Percentiles rank a stretch among this genome's conserved stretches.
Evolutionary conservation across 306 rosid species (phyloP).

Genomic region (Quercus robur): DNA sequence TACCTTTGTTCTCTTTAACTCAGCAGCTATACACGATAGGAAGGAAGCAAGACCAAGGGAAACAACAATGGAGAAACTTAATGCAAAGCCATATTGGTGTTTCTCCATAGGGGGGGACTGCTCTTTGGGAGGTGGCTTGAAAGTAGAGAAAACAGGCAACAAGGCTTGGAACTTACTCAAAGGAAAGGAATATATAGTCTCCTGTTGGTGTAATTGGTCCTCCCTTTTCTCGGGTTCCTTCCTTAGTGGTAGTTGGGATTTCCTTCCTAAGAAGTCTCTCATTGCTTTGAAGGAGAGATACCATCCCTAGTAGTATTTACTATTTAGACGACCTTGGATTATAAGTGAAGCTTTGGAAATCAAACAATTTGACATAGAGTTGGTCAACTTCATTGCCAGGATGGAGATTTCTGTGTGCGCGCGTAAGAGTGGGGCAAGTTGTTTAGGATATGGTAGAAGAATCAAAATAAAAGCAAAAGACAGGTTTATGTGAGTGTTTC

Average conservation of each 20-base stretch:
- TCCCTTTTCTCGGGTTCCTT: constrained; percentile 21
- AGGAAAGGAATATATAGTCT: constrained; percentile 28
- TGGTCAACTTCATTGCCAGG: constrained; percentile 34
- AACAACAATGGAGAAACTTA: constrained; percentile 28
- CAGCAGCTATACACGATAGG: constrained; percentile 67
- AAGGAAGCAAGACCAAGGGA: constrained; percentile 59
- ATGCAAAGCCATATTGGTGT: constrained; percentile 30
- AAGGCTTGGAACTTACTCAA: constrained; percentile 45
- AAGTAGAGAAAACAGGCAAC: constrained; percentile 13
- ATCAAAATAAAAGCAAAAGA: background rate
- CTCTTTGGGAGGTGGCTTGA: constrained; percentile 14
- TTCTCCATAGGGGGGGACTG: constrained; percentile 44
- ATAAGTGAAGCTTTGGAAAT: background rate
- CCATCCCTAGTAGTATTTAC: constrained; percentile 40
- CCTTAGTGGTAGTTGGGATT: constrained; percentile 33
- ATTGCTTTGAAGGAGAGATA: constrained; percentile 59
- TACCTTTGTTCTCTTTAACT: constrained; percentile 66
- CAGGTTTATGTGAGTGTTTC: background rate
- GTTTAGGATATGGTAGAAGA: background rate
- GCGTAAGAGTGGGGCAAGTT: background rate
- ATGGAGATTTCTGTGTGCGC: background rate
- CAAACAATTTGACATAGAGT: background rate
- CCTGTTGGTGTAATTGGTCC: constrained; percentile 12
- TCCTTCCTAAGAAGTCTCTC: constrained; percentile 33
- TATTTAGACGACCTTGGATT: constrained; percentile 22